Conservation (phyloP, 352 stramenopile genomes). For the Pythium aphanidermatum region DNA sequence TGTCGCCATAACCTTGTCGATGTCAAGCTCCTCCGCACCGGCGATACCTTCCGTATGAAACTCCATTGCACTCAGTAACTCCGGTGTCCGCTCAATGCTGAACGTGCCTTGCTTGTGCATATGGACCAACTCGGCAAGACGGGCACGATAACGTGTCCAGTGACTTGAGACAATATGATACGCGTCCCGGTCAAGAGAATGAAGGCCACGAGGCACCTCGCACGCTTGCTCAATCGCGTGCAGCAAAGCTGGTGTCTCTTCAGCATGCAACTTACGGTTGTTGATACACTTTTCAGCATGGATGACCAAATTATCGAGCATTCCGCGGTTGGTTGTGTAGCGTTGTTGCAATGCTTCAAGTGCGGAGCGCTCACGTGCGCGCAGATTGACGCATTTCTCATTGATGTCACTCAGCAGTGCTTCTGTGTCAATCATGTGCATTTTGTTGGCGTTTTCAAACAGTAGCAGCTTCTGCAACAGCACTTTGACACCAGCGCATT, state of each 20-base stretch:
- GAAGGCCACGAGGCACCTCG: conserved; percentile 44
- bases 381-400: conserved; percentile 53
- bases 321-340: conserved; percentile 32
- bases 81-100: conserved; percentile 67
- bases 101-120: conserved; percentile 78
- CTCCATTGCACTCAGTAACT: conserved; percentile 60
- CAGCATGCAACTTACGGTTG: conserved; percentile 69
- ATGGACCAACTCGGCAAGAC: conserved; percentile 53
- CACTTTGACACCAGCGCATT: conserved; percentile 59
- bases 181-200: conserved; percentile 34
- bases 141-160: conserved; percentile 45
- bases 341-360: conserved; percentile 33
- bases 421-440: conserved; percentile 70
- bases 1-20: conserved; percentile 30
- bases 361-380: conserved; percentile 33
- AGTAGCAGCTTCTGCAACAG: conserved; percentile 47
- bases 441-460: conserved; percentile 64
- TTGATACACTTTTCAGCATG: conserved; percentile 60
- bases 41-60: conserved; percentile 59
- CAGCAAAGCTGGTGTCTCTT: conserved; percentile 54
- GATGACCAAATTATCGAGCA: conserved; percentile 44
- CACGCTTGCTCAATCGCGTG: conserved; percentile 61
- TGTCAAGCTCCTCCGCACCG: conserved; percentile 32
- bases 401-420: conserved; percentile 50
- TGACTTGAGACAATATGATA: conserved; percentile 63